Conservation (phyloP, 179 eudicot genomes). For the Spergularia azorica region DNA sequence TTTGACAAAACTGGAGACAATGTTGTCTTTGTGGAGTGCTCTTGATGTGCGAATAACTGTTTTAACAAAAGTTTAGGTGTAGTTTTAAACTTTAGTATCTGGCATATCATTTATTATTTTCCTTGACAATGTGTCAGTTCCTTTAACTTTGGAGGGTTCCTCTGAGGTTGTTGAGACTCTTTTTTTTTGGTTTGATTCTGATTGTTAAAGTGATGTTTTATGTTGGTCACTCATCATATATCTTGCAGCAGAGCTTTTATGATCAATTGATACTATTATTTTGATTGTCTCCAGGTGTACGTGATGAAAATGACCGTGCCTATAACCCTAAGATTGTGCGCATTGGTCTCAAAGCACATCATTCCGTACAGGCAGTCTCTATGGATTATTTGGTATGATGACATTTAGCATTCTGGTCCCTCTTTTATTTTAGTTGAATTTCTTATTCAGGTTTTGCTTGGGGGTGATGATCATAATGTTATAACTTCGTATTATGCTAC, state of each 20-base stretch:
- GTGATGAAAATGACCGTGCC: constrained; percentile 85
- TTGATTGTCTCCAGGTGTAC: constrained; percentile 64
- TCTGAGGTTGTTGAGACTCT: neutral
- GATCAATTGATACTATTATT: neutral
- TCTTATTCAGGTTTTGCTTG: constrained; percentile 9
- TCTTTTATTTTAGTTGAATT: neutral
- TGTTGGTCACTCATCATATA: constrained; percentile 9
- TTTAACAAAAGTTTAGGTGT: neutral
- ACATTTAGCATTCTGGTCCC: neutral
- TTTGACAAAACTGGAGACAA: neutral
- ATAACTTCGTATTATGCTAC: neutral
- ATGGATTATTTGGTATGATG: constrained; percentile 88
- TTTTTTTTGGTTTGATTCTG: constrained; percentile 15
- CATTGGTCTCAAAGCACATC: constrained; percentile 92
- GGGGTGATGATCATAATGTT: neutral
- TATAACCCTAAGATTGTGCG: constrained; percentile 97
- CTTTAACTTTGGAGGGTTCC: neutral
- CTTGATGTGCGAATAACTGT: neutral
- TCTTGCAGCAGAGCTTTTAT: constrained; percentile 3
- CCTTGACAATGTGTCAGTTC: neutral
- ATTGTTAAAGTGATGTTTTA: neutral
- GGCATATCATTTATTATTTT: neutral
- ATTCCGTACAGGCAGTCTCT: constrained; percentile 84
- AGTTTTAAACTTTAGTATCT: neutral
- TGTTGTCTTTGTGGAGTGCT: neutral